Conservation (phyloP, 352 stramenopile species). For the Globisporangium perplexum region DNA sequence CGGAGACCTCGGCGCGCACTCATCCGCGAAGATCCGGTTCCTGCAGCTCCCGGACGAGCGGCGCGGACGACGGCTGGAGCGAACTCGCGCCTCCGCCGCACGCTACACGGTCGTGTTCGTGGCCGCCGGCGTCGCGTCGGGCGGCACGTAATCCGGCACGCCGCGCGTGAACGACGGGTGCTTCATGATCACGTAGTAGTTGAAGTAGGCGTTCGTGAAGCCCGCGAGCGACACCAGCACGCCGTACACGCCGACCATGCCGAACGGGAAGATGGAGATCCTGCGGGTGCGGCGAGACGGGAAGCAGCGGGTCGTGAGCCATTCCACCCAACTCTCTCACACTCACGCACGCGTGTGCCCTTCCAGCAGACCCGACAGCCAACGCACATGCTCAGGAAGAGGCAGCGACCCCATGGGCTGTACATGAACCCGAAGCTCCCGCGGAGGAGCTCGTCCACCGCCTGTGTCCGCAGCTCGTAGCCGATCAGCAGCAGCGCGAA, state of each 20-base stretch:
- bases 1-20: no score
- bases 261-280: slow-evolving; percentile 88
- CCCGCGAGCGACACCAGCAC: slow-evolving; percentile 69
- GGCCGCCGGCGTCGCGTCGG: slow-evolving; percentile 33
- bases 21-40: no score
- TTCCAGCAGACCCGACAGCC: neutral
- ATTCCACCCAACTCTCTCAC: neutral
- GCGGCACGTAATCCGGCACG: slow-evolving; percentile 77
- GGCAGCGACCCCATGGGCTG: slow-evolving; percentile 79
- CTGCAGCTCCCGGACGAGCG: no score
- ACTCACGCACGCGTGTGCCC: no score
- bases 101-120: slow-evolving; percentile 9
- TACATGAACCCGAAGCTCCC: slow-evolving; percentile 88
- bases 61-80: no score
- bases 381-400: slow-evolving; percentile 83
- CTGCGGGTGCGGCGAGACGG: slow-evolving; percentile 22
- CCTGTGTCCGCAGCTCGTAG: slow-evolving; percentile 75
- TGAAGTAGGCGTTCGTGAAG: slow-evolving; percentile 87
- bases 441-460: slow-evolving; percentile 62
- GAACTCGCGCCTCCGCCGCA: no score
- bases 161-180: slow-evolving; percentile 76
- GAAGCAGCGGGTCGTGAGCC: neutral
- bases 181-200: slow-evolving; percentile 89
- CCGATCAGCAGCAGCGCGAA: slow-evolving; percentile 79
- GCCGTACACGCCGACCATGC: slow-evolving; percentile 79